A percentile compares a stretch with the other conserved stretches of the same genome.
These are phyloP conservation scores for Furcasterigmium furcatum DNA, from an alignment of 2,329 filamentous ascomycete species.

Conservation along the genomic window DNA sequence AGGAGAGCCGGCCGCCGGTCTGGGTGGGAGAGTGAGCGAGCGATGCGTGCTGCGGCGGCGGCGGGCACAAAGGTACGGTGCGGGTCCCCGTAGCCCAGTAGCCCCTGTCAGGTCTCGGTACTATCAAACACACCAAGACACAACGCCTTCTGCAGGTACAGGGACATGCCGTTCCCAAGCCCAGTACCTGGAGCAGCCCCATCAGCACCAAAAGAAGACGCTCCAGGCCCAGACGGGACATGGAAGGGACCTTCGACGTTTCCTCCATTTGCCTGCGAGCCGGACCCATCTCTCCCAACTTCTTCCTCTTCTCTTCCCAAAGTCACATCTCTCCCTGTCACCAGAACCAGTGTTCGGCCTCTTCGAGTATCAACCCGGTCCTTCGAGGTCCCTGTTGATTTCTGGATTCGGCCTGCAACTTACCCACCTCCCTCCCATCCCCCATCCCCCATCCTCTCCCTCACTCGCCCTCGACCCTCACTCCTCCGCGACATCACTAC, in stretches of 20 bases:
- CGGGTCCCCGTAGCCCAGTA: constrained; percentile 2
- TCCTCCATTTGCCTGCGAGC: constrained; percentile 5
- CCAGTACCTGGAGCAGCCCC: constrained; percentile 2
- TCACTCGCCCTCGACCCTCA: neutral
- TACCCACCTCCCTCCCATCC: neutral
- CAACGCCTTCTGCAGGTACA: neutral
- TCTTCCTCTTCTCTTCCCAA: constrained; percentile 4
- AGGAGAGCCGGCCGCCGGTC: neutral
- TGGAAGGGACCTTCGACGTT: constrained; percentile 4
- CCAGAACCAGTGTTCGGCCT: neutral
- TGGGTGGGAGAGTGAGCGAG: neutral
- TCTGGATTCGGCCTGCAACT: neutral
- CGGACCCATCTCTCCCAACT: constrained; percentile 6
- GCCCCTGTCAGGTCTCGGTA: neutral
- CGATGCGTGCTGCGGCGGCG: constrained; percentile 1
- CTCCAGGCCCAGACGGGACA: neutral
- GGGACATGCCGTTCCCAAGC: neutral
- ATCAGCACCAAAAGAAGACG: constrained; percentile 3
- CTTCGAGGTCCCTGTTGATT: neutral
- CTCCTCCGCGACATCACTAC: neutral
- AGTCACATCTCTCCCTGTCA: constrained; percentile 1
- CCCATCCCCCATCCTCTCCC: neutral
- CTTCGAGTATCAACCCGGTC: neutral
- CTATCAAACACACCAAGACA: neutral
- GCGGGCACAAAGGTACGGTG: constrained; percentile 2